phyloP scores from a whole-genome alignment of 805 yeast species.

The Spathaspora girioi region DNA sequence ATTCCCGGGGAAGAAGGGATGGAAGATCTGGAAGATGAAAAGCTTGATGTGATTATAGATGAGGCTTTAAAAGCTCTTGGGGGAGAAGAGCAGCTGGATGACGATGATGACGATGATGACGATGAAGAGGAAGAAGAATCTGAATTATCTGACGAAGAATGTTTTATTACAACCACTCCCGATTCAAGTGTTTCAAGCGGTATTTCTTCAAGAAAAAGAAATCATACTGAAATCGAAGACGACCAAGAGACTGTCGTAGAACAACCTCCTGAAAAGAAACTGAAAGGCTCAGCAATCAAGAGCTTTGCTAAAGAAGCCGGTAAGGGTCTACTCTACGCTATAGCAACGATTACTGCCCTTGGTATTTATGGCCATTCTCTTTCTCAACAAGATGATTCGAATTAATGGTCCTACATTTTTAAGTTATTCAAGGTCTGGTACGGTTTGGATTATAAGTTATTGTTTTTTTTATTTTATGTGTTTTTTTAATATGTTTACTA shows the following conservation, averaged over 20 bases:
- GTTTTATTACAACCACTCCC: neutral
- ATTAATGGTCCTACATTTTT: neutral
- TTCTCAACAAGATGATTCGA: neutral
- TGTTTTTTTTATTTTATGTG: neutral
- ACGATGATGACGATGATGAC: slow-evolving; percentile 8
- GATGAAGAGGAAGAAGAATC: slow-evolving; percentile 2
- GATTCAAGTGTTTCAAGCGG: neutral
- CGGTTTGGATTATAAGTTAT: neutral
- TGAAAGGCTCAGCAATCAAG: slow-evolving; percentile 7
- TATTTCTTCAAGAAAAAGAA: neutral
- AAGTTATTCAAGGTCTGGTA: neutral
- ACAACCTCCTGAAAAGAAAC: slow-evolving; percentile 8
- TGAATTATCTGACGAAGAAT: neutral
- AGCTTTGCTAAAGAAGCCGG: slow-evolving; percentile 25
- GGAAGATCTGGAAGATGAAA: slow-evolving; percentile 1
- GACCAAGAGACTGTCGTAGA: neutral
- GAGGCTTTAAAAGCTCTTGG: too few species aligned
- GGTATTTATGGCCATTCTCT: slow-evolving; percentile 29
- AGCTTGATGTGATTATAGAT: neutral
- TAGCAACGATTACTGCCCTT: slow-evolving; percentile 30
- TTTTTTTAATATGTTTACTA: neutral
- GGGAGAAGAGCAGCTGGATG: slow-evolving; percentile 1
- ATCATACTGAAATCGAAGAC: neutral
- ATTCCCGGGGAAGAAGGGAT: slow-evolving; percentile 2
- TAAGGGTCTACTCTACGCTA: slow-evolving; percentile 29